Evolutionary conservation across 208 protist genomes (phyloP), one percentile per base, ranked within the genome.

Genomic region (Trypanosoma boissoni): DNA sequence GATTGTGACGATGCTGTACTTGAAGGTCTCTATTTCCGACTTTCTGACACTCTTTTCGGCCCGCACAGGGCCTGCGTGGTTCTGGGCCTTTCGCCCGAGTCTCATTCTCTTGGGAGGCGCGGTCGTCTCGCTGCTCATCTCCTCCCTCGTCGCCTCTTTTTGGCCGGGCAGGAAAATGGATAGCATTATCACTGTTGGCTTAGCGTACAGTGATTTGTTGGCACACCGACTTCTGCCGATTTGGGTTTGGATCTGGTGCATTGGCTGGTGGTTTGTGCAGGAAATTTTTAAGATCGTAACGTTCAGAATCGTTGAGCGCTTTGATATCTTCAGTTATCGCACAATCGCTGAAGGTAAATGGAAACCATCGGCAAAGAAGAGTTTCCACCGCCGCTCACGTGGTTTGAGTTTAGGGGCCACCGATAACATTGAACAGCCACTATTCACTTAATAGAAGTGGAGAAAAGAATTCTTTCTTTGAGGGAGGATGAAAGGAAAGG

Each of bases 11-110:
- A 63, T 75, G 52, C 59, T 87, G 31, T 83, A 83, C 39, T 50
- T 87, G 1, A 79, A 87, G 69, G 62, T 83, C 18, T 79, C 80
- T 16, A 53, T 87, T 28, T 79, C 74, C 26, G 68, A 80, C 64
- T 78, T 75, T 55, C 41, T 87, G 2, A 80, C 76, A 16, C 64
- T 87, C 18, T 83, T 87, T 50, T 72, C 72, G 0, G 48, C 63
- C 23, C 60, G 80, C 39, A 80, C 73, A 9, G 59, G 65, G 16
- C 16, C 50, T 0, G 55, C 58, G 9, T 52, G 43, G 44, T 83
- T 78, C 52, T 76, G 56, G 44, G 48, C 57, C 1, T 58, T 43
- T 41, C 23, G 34, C 6, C 71, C 66, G 7, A 61, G 45, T 42
- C 18, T 44, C 16, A 43, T 75, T 26, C 43, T 71, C 1, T 1